Percentiles rank a stretch among this genome's conserved stretches.
Conservation (phyloP, 345 rosid genomes). For the Microthlaspi erraticum region DNA sequence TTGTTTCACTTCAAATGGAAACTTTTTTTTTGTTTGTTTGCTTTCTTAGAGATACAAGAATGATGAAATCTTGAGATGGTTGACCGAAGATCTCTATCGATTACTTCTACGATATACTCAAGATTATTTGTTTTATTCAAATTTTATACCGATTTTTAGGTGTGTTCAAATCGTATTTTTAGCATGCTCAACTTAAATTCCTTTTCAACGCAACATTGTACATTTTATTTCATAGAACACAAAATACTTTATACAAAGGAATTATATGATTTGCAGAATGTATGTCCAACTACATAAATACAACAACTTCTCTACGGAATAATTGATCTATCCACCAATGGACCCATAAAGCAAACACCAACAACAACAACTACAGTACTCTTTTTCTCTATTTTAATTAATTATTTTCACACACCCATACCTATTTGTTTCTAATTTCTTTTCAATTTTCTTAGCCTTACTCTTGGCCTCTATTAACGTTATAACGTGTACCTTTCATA, state of each 20-base stretch:
- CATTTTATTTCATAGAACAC: too few species aligned
- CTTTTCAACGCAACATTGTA: too few species aligned
- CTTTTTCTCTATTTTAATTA: slow-evolving; percentile 17
- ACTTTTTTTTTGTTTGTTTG: too few species aligned
- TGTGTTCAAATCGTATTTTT: too few species aligned
- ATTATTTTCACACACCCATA: slow-evolving; percentile 8
- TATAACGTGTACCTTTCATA: slow-evolving; percentile 39
- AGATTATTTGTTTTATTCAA: too few species aligned
- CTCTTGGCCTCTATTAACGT: slow-evolving; percentile 36
- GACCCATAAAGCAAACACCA: slow-evolving; percentile 37
- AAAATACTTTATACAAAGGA: too few species aligned
- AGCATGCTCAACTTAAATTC: too few species aligned
- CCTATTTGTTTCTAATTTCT: slow-evolving; percentile 12
- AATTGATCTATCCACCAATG: slow-evolving; percentile 22
- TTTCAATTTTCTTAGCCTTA: background rate
- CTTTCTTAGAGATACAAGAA: background rate
- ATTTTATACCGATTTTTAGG: too few species aligned
- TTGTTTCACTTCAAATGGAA: slow-evolving; percentile 1
- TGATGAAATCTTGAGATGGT: background rate
- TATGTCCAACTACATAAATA: slow-evolving; percentile 13
- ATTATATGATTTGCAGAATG: background rate
- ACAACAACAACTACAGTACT: slow-evolving; percentile 17
- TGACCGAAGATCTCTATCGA: background rate
- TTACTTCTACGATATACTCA: too few species aligned
- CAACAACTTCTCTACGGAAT: slow-evolving; percentile 17